Percentiles rank a stretch among this genome's conserved stretches.
Evolutionary conservation across 1,284 basidiomycete species (phyloP).

Genomic region (Salmacisia buchloeana): DNA sequence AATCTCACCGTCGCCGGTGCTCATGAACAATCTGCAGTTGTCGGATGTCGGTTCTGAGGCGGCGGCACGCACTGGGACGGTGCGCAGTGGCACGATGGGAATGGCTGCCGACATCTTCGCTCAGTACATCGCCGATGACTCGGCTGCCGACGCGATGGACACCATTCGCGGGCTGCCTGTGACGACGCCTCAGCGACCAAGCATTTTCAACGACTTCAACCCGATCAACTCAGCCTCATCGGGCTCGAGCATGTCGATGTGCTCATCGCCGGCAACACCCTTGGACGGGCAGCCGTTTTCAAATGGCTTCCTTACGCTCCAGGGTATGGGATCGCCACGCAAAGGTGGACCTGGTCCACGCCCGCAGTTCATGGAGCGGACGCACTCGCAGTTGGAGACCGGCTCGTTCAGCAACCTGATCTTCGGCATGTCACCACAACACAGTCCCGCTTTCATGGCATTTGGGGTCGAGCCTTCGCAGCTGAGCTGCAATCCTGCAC

Average conservation of each 20-base stretch:
- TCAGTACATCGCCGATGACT: constrained; percentile 4
- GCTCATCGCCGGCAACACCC: not conserved
- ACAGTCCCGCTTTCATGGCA: not conserved
- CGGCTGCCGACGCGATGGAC: not conserved
- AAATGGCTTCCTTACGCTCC: not conserved
- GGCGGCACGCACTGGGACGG: not conserved
- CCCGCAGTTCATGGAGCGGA: not conserved
- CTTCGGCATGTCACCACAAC: not conserved
- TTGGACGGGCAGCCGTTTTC: not conserved
- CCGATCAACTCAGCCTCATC: not conserved
- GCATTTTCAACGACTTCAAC: not conserved
- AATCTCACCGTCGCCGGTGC: not conserved
- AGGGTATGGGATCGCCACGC: not conserved
- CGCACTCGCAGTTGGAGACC: not conserved
- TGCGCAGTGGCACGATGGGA: not conserved
- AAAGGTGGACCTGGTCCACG: not conserved
- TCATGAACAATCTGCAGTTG: not conserved
- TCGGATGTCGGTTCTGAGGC: not conserved
- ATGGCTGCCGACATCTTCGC: constrained; percentile 7
- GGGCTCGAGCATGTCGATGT: not conserved
- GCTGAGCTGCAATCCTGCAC: constrained; percentile 5
- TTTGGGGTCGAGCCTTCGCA: not conserved
- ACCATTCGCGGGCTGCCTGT: constrained; percentile 5
- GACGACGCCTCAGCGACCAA: not conserved
- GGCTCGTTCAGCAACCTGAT: not conserved